These are phyloP conservation scores for Lecanicillium sp. DNA, from an alignment of 2,329 filamentous ascomycete genomes.

Conservation along the genomic window DNA sequence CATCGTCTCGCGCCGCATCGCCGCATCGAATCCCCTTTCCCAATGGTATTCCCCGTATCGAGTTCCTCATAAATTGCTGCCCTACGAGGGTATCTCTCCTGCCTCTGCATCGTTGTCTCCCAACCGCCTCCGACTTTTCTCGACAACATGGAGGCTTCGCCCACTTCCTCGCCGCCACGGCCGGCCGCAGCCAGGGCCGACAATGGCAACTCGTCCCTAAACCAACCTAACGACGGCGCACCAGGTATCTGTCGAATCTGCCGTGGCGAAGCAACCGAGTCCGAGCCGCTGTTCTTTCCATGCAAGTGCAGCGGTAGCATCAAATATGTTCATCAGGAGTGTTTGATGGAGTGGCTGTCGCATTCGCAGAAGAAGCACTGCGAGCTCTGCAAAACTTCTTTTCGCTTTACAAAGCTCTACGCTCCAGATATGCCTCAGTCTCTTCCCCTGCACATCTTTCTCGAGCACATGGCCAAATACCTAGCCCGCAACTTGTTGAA, in stretches of 20 bases:
- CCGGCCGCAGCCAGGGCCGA: too few species aligned
- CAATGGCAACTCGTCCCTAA: too few species aligned
- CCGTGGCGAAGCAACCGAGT: conserved; percentile 71
- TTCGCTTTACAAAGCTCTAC: conserved; percentile 97
- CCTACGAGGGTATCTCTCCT: too few species aligned
- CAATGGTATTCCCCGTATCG: too few species aligned
- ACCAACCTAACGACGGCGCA: conserved; percentile 19
- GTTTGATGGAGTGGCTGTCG: conserved; percentile 96
- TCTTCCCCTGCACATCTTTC: conserved; percentile 73
- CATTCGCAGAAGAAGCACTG: conserved; percentile 99
- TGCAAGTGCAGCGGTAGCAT: conserved; percentile 99
- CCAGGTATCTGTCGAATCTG: conserved; percentile 95
- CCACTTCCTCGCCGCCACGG: too few species aligned
- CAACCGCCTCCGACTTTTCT: too few species aligned
- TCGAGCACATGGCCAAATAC: conserved; percentile 71
- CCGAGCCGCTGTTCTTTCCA: conserved; percentile 89
- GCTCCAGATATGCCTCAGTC: conserved; percentile 84
- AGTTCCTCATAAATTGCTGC: too few species aligned
- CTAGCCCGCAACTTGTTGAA: conserved; percentile 62
- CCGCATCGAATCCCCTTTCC: too few species aligned
- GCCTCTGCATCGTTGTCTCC: too few species aligned
- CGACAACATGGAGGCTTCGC: too few species aligned
- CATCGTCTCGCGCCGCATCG: too few species aligned
- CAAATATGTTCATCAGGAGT: conserved; percentile 96
- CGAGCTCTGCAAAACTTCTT: conserved; percentile 97